A percentile compares a stretch with the other conserved stretches of the same genome.
phyloP scores from a whole-genome alignment of 179 eudicot species.

The Drosera spatulata region DNA sequence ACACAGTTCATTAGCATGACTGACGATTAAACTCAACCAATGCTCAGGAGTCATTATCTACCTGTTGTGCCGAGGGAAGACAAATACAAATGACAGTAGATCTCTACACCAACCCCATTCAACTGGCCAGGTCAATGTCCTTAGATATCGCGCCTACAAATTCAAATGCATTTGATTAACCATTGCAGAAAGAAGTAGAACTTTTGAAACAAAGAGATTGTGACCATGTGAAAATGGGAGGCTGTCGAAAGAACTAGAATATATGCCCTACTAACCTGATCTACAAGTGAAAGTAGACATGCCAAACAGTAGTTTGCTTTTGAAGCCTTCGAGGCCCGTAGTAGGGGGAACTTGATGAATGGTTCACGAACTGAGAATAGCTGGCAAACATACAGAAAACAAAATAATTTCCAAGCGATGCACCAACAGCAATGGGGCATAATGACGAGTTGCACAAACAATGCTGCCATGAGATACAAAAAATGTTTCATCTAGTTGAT shows the following conservation, averaged over 20 bases:
- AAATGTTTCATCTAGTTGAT: too few relatives aligned
- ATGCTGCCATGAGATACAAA: too few relatives aligned
- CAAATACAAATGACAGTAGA: constrained; percentile 90
- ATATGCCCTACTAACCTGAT: constrained; percentile 49
- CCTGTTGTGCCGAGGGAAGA: constrained; percentile 91
- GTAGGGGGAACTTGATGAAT: constrained; percentile 51
- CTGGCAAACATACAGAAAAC: constrained; percentile 25
- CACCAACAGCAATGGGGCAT: too few relatives aligned
- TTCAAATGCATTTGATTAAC: too few relatives aligned
- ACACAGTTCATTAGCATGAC: too few relatives aligned
- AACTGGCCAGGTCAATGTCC: constrained; percentile 80
- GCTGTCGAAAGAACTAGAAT: not conserved
- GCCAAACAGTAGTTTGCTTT: constrained; percentile 78
- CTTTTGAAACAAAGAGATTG: too few relatives aligned
- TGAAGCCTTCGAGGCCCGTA: constrained; percentile 43
- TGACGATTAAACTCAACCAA: too few relatives aligned
- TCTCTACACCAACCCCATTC: constrained; percentile 99
- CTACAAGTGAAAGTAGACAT: constrained; percentile 81
- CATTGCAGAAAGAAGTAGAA: too few relatives aligned
- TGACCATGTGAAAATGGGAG: too few relatives aligned
- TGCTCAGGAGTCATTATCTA: constrained; percentile 10
- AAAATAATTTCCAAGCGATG: too few relatives aligned
- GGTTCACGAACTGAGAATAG: constrained; percentile 54
- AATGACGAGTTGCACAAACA: too few relatives aligned
- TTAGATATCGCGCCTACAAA: constrained; percentile 64